A percentile compares a stretch with the other conserved stretches of the same genome.
Evolutionary conservation across 208 protist genomes (phyloP).

Genomic region (Leishmania braziliensis): DNA sequence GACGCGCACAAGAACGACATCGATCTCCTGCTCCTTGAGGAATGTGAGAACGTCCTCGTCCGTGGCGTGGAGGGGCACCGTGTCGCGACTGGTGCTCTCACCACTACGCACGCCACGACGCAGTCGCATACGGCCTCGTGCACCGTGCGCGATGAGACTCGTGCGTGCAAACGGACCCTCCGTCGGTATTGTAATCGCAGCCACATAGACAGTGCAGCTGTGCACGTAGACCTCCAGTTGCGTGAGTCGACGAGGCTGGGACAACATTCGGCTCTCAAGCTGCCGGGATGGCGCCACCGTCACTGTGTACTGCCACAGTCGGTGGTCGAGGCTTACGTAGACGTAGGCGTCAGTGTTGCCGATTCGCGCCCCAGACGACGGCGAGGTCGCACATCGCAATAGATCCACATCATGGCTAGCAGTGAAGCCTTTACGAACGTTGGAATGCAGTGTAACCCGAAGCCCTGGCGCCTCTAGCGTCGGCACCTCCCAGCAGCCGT

Average conservation of each 20-base stretch:
- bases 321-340: conserved; percentile 26
- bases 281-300: conserved; percentile 31
- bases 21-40: conserved; percentile 42
- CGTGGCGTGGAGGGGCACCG: conserved; percentile 15
- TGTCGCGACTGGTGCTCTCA: conserved; percentile 1
- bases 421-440: conserved; percentile 16
- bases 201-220: conserved; percentile 28
- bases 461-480: conserved; percentile 23
- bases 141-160: conserved; percentile 20
- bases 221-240: conserved; percentile 34
- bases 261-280: conserved; percentile 33
- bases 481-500: conserved; percentile 37
- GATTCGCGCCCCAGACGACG: conserved; percentile 19
- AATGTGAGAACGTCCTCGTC: conserved; percentile 22
- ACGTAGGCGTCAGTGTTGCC: conserved; percentile 31
- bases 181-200: conserved; percentile 21
- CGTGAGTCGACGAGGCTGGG: conserved; percentile 29
- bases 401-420: conserved; percentile 24
- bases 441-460: conserved; percentile 27
- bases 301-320: conserved; percentile 24
- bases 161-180: conserved; percentile 7
- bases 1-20: conserved; percentile 58
- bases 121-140: conserved; percentile 22
- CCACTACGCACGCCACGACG: background rate
- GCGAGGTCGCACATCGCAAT: conserved; percentile 19